A percentile compares a stretch with the other conserved stretches of the same genome.
These are phyloP conservation scores for Talaromyces amestolkiae DNA, from an alignment of 2,329 filamentous ascomycete genomes.

Conservation along the genomic window DNA sequence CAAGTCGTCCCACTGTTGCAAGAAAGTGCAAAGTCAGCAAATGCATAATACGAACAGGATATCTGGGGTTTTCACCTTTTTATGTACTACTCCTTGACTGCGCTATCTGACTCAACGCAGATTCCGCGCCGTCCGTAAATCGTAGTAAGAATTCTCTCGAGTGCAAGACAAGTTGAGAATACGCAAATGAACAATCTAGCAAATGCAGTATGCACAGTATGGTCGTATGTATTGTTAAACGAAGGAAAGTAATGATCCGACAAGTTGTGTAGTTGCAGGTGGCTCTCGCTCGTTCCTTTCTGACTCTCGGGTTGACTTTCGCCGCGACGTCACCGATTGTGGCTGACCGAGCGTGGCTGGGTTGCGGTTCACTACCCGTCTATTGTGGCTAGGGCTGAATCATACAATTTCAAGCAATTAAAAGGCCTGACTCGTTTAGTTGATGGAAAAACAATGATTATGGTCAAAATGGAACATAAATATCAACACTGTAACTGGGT, in stretches of 20 bases:
- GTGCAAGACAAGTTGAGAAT: not conserved
- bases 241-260: not conserved
- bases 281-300: not conserved
- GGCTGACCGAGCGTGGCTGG: conserved; percentile 2
- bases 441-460: not conserved
- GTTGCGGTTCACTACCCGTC: not conserved
- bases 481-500: conserved; percentile 13
- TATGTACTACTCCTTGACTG: not conserved
- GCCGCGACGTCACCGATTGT: conserved; percentile 10
- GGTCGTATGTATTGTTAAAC: not conserved
- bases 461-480: not conserved
- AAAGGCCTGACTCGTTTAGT: not conserved
- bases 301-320: not conserved
- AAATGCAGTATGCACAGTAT: not conserved
- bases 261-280: not conserved
- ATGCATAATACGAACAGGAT: not conserved
- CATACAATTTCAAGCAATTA: not conserved
- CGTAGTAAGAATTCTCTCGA: not conserved
- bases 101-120: not conserved
- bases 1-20: not conserved
- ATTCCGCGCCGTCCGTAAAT: not conserved
- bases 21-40: not conserved
- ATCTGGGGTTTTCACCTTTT: not conserved
- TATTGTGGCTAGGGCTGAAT: not conserved
- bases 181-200: not conserved